phyloP scores from a whole-genome alignment of 1,284 basidiomycete species.

The Irpex sp. region DNA sequence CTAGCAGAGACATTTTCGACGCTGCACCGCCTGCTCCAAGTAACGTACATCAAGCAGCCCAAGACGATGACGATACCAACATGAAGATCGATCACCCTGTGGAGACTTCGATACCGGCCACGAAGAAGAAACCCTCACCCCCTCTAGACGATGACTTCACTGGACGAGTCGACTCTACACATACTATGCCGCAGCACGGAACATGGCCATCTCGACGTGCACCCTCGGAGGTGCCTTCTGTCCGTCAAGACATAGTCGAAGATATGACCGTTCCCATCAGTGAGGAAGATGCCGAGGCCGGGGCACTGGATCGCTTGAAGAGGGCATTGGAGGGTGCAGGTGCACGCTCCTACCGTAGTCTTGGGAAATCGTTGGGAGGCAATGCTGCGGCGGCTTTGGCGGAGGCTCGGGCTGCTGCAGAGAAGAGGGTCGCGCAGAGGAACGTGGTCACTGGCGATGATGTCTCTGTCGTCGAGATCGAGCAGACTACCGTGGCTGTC shows the following conservation, averaged over 20 bases:
- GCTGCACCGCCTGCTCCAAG: neutral
- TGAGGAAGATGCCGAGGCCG: constrained; percentile 32
- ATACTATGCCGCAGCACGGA: neutral
- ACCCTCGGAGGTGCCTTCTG: neutral
- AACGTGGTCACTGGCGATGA: constrained; percentile 31
- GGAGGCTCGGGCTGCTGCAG: constrained; percentile 64
- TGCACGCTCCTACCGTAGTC: constrained; percentile 53
- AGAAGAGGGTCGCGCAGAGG: constrained; percentile 62
- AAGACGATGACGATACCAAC: neutral
- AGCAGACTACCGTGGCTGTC: neutral
- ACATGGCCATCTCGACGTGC: neutral
- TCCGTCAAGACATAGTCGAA: neutral
- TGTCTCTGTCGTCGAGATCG: neutral
- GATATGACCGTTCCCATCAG: constrained; percentile 15
- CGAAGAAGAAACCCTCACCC: neutral
- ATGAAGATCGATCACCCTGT: neutral
- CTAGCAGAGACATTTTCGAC: neutral
- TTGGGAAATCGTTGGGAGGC: constrained; percentile 58
- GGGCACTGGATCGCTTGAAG: constrained; percentile 58
- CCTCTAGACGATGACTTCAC: neutral
- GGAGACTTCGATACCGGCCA: neutral
- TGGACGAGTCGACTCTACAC: neutral
- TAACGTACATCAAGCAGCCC: neutral
- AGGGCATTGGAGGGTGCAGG: constrained; percentile 62
- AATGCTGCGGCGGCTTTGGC: constrained; percentile 57